Percentiles rank a stretch among this genome's conserved stretches.
Conservation (phyloP, 768 basidiomycete genomes). For the Kondoa subrosea region DNA sequence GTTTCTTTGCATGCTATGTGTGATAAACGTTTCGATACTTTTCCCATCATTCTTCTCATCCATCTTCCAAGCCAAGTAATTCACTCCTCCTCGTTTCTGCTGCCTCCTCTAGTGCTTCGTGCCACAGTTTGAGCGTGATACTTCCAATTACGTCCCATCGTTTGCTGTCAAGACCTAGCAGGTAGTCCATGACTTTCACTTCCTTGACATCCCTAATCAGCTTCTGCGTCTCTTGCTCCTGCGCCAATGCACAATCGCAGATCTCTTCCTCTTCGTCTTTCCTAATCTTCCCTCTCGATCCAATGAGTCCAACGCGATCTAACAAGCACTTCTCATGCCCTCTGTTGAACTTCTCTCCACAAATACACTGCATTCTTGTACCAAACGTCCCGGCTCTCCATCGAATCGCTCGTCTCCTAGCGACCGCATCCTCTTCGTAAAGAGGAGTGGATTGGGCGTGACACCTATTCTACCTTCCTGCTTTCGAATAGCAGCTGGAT, state of each 20-base stretch:
- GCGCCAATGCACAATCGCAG: neutral
- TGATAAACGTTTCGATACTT: no score
- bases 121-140: neutral
- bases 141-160: neutral
- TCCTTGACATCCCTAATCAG: neutral
- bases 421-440: neutral
- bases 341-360: neutral
- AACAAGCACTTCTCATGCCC: neutral
- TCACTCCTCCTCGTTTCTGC: neutral
- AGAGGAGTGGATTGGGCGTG: neutral
- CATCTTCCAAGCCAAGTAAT: no score
- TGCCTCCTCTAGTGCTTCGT: neutral
- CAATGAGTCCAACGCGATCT: neutral
- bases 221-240: neutral
- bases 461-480: neutral
- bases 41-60: no score
- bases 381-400: neutral
- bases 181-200: neutral
- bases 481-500: no score
- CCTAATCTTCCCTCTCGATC: neutral
- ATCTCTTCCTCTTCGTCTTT: neutral
- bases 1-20: no score
- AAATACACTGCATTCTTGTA: neutral
- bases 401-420: neutral
- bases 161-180: neutral